Evolutionary conservation across 805 yeast species (phyloP).

Genomic region (Starmera amethionina): DNA sequence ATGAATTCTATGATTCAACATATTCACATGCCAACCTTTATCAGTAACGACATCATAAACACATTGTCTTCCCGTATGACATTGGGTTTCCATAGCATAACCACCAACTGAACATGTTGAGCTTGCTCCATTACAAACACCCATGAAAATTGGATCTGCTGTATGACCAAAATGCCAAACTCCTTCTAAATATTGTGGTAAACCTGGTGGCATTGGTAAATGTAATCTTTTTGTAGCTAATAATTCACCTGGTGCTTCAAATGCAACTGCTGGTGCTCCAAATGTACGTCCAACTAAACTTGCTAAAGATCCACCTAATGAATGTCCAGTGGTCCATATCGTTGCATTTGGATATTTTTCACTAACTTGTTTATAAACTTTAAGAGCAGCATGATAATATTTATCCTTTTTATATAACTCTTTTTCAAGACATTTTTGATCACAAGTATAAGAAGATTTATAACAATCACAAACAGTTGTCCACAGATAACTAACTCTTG

Average conservation of each 20-base stretch:
- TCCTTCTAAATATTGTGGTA: slow-evolving; percentile 67
- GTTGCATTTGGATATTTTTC: slow-evolving; percentile 55
- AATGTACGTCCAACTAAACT: slow-evolving; percentile 77
- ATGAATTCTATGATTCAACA: slow-evolving; percentile 83
- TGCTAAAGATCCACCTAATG: slow-evolving; percentile 85
- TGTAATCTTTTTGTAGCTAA: slow-evolving; percentile 78
- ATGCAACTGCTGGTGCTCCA: slow-evolving; percentile 84
- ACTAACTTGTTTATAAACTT: slow-evolving; percentile 66
- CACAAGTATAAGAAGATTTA: slow-evolving; percentile 73
- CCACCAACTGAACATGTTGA: slow-evolving; percentile 87
- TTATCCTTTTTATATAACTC: slow-evolving; percentile 68
- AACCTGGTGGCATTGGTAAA: slow-evolving; percentile 88
- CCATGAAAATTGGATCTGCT: slow-evolving; percentile 95
- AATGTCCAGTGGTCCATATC: slow-evolving; percentile 93
- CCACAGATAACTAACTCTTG: slow-evolving; percentile 86
- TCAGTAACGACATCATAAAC: slow-evolving; percentile 85
- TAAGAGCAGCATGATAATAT: slow-evolving; percentile 72
- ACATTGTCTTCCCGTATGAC: slow-evolving; percentile 86
- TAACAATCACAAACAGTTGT: slow-evolving; percentile 93
- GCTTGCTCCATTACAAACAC: slow-evolving; percentile 91
- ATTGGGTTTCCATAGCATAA: slow-evolving; percentile 92
- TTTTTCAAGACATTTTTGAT: slow-evolving; percentile 74
- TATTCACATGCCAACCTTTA: slow-evolving; percentile 82
- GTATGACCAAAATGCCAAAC: slow-evolving; percentile 96
- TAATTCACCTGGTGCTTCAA: slow-evolving; percentile 89